Base-by-base conservation (phyloP, 768 basidiomycete genomes). In the Tubosaeta sp. region DNA sequence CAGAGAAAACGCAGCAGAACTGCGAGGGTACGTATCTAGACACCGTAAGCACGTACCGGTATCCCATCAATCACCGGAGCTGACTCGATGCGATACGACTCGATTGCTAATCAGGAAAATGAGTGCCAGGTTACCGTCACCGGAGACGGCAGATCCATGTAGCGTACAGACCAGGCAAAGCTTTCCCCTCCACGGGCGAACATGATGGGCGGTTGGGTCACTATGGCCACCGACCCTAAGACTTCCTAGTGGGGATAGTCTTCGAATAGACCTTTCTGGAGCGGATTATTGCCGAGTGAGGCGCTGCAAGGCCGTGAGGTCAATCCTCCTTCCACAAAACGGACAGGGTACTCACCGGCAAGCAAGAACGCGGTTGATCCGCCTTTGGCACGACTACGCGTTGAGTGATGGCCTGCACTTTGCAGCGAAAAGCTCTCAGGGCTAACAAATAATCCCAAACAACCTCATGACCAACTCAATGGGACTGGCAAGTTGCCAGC, bases 31-130 rank as follows among this genome's bases (percentile, higher is more conserved):
- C 48, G 48, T 51, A 41, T 35, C 31, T 6, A 19, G 38, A 34
- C 29, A n/a, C 22, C 41, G 45, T n/a, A 5, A 10, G 9, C 12
- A 32, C 6, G 27, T n/a, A 22, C 14, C 63, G 63, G 63, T 32
- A 27, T 58, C 19, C 35, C 49, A 14, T 9, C 33, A 38, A 19
- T 17, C 57, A 2, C 34, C 63, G 64, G 64, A 48, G 22, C 27
- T 65, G 64, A 65, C 51, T 55, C 55, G 26, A 46, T 39, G 35
- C 37, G 13, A 43, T 43, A 8, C 14, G n/a, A 49, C 10, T 29
- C 45, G 29, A 10, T 25, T 29, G n/a, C 41, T 12, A 37, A 37
- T 41, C 22, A 39, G 32, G 16, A 26, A n/a, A 19, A 13, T 33
- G 19, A 29, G 19, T 22, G 31, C 31, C 31, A 34, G 13, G 10